Base-by-base conservation (phyloP, 2,329 filamentous ascomycete genomes). In the Aspergillus intermedius region DNA sequence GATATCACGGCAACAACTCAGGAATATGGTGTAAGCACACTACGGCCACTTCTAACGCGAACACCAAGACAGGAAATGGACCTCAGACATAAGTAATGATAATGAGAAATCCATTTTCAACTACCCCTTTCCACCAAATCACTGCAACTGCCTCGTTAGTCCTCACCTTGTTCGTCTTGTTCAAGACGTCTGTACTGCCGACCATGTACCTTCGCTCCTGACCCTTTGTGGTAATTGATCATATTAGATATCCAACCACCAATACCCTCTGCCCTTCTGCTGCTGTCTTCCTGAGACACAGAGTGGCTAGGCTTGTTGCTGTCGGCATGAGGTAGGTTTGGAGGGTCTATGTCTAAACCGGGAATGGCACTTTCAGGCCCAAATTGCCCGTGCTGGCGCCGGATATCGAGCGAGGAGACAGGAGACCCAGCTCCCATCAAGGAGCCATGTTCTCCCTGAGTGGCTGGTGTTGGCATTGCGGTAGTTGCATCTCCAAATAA, bases 401-500 rank as follows among this genome's bases (percentile, higher is more conserved):
- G 81, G 42, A 90, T 80, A 57, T 88, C 84, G 56, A 89, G 81
- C 9, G 86, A 91, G 30, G 86, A 86, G 7, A 87, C 80, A 1
- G 88, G 88, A n/a, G 91, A 95, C 40, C 83, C 82, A 35, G 79
- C 78, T 41, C 84, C 81, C 68, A 95, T 83, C 9, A 95, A 76
- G 2, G 89, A 89, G n/a, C 87, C 88, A 7, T 84, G 83, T 70
- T 96, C 90, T 10, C 84, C 84, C 50, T 83, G 79, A 1, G 88
- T 77, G 41, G 83, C 82, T 1, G 91, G 91, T 0, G 91, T 95
- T 4, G 83, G 81, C 71, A 88, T 84, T 9, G 85, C 81, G 2
- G 88, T 91, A 22, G 88, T 93, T 32, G 91, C 88, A 68, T 98
- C 93, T 55, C 93, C 93, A 63, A 98, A 98, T 13, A 98, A 74